Evolutionary conservation across 257 asterid genomes (phyloP), one percentile per base, ranked within the genome.

Genomic region (Solanum corneliomulleri): DNA sequence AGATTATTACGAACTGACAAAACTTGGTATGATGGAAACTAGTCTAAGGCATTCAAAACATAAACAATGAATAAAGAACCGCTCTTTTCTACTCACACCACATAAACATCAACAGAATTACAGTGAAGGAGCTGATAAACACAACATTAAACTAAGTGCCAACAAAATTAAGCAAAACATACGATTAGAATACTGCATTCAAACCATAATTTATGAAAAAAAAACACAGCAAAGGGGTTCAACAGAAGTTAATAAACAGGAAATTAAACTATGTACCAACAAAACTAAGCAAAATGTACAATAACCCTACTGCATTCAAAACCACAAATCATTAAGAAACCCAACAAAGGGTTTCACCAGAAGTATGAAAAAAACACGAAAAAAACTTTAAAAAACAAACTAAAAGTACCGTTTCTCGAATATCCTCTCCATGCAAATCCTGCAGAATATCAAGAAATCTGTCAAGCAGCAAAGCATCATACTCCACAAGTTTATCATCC

Each of bases 401-500:
- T 20, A 88, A 27, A 39, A 75, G 3, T 10, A 97, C 99, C 97
- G 96, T 93, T 90, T 95, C 97, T 81, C 98, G 93, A 88, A 97
- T 93, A 49, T 94, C 96, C 85, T 91, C 95, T 9, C 99, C 99
- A 91, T 97, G 99, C 96, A 97, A 93, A 86, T 93, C 97, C 89
- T 94, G 97, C 52, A 97, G 95, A 91, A 95, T 95, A 87, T 95
- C 99, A 81, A 97, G 99, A 92, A 97, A 97, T 16, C 98, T 95
- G 88, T 97, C 99, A 89, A 97, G 90, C 35, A 97, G 93, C 89
- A 97, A 89, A 69, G 99, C 99, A 84, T 95, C 99, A 87, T 97
- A 97, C 91, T 97, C 99, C 81, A 97, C 98, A 70, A 97, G 92
- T 91, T 97, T 96, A 88, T 97, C 99, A 90, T 97, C 99, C 89